These are phyloP conservation scores for Imleria badia DNA, from an alignment of 768 basidiomycete species.

Conservation along the genomic window DNA sequence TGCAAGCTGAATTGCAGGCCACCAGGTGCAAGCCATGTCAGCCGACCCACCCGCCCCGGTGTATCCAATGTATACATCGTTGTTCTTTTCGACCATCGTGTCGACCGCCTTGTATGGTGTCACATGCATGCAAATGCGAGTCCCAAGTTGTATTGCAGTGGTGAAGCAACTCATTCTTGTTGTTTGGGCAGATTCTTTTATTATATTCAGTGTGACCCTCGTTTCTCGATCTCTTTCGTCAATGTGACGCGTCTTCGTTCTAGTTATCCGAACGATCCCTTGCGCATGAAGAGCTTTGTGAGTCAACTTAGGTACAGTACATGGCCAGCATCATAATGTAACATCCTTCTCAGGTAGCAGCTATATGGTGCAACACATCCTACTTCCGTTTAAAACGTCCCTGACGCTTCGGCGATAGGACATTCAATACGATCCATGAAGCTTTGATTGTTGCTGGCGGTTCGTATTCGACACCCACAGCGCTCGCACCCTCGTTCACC, in stretches of 20 bases:
- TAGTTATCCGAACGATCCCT: not conserved
- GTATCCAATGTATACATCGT: too few relatives aligned
- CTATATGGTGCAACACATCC: slow-evolving; percentile 1
- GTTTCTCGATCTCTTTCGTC: not conserved
- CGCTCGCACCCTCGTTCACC: not conserved
- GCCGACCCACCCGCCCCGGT: too few relatives aligned
- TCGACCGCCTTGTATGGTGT: not conserved
- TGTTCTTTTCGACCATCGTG: too few relatives aligned
- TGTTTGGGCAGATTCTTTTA: not conserved
- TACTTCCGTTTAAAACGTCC: not conserved
- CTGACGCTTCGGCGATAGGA: slow-evolving; percentile 1
- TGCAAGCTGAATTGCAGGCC: not conserved
- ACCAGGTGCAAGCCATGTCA: not conserved
- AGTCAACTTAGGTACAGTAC: not conserved
- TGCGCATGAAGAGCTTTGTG: not conserved
- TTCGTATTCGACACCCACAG: not conserved
- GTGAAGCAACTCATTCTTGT: not conserved
- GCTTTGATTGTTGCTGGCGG: slow-evolving; percentile 4
- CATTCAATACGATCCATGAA: slow-evolving; percentile 13
- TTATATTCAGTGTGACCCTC: not conserved
- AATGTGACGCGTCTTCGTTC: not conserved
- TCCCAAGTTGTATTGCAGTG: not conserved
- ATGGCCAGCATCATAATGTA: too few relatives aligned
- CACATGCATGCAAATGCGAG: not conserved
- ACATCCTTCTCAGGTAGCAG: slow-evolving; percentile 3